Evolutionary conservation across 345 rosid species (phyloP).

Genomic region (Camelina sativa): DNA sequence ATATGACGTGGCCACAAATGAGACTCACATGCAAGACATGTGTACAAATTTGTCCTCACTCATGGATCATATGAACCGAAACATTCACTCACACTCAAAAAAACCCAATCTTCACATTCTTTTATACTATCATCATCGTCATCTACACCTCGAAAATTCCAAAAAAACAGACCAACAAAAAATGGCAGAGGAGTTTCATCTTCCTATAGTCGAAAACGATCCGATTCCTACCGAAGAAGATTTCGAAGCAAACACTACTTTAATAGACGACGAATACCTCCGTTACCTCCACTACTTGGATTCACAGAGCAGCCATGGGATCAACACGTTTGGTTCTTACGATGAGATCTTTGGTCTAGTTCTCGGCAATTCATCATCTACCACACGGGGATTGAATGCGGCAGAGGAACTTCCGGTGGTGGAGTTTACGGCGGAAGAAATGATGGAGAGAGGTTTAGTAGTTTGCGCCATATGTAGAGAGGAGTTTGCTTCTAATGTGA

Average conservation of each 20-base stretch:
- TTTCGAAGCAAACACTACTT: background rate
- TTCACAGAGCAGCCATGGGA: constrained; percentile 22
- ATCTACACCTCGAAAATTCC: background rate
- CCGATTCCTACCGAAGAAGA: constrained; percentile 8
- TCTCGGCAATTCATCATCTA: constrained; percentile 17
- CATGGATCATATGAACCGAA: constrained; percentile 12
- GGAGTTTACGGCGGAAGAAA: constrained; percentile 28
- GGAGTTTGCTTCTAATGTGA: constrained; percentile 26
- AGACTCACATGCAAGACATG: constrained; percentile 5
- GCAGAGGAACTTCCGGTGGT: constrained; percentile 33
- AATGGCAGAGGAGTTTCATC: constrained; percentile 42
- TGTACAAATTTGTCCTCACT: constrained; percentile 14
- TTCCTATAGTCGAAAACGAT: constrained; percentile 7
- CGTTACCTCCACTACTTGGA: constrained; percentile 31
- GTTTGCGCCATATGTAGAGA: constrained; percentile 34
- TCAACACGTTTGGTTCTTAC: constrained; percentile 31
- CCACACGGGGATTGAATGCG: background rate
- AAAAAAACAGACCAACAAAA: background rate
- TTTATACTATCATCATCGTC: background rate
- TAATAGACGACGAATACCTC: constrained; percentile 22
- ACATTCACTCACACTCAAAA: background rate
- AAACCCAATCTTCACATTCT: constrained; percentile 14
- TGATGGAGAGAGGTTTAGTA: constrained; percentile 34
- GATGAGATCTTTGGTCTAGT: constrained; percentile 31
- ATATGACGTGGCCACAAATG: constrained; percentile 14